These are phyloP conservation scores for Suillus clintonianus DNA, from an alignment of 768 basidiomycete genomes.

Conservation along the genomic window DNA sequence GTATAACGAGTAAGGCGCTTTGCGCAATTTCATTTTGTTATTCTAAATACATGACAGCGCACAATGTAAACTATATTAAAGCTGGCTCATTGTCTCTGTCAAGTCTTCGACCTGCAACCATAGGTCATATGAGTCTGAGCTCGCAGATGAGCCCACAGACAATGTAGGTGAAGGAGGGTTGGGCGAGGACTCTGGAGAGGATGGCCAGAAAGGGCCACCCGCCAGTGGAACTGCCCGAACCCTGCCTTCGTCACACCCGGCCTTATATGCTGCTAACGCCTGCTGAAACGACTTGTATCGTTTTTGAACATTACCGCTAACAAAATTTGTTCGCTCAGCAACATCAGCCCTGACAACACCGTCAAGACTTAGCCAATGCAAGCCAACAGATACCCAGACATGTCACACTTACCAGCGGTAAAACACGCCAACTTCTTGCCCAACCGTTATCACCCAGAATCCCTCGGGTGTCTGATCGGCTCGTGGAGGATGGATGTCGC, in stretches of 20 bases:
- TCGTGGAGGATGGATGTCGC: background rate
- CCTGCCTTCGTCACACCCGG: background rate
- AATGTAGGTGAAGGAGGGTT: background rate
- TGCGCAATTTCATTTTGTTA: background rate
- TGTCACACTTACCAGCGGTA: no score
- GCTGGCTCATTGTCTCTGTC: background rate
- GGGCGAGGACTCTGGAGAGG: background rate
- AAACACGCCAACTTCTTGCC: no score
- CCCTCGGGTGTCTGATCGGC: no score
- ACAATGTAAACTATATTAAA: background rate
- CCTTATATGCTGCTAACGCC: background rate
- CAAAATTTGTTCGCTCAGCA: background rate
- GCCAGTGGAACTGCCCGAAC: background rate
- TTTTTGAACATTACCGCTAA: background rate
- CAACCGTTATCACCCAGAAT: no score
- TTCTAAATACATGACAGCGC: background rate
- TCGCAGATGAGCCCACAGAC: background rate
- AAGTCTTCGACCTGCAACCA: slow-evolving; percentile 4
- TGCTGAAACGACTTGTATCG: background rate
- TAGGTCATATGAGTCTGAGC: background rate
- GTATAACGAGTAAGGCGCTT: no score
- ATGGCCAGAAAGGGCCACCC: background rate
- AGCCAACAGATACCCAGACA: background rate
- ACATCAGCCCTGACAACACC: background rate
- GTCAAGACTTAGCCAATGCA: background rate